Conservation (phyloP, 306 rosid species). For the Cyamopsis tetragonoloba region DNA sequence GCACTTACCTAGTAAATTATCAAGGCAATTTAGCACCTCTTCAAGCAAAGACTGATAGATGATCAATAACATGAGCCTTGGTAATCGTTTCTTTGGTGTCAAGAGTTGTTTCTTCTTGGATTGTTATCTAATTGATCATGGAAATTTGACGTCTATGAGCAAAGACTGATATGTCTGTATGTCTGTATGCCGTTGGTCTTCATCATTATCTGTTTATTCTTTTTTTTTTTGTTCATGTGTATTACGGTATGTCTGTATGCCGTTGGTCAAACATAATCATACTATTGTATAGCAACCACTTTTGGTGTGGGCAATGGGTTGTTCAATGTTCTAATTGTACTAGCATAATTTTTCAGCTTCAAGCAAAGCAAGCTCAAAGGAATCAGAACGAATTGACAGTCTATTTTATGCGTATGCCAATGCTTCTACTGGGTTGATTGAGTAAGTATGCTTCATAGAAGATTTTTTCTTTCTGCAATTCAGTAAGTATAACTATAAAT, state of each 20-base stretch:
- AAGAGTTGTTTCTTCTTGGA: neutral
- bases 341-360: slow-evolving; percentile 54
- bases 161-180: too few relatives aligned
- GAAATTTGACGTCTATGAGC: neutral
- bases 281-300: neutral
- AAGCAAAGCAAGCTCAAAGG: slow-evolving; percentile 80
- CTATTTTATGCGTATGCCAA: slow-evolving; percentile 70
- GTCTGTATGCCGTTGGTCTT: too few relatives aligned
- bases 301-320: neutral
- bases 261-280: slow-evolving; percentile 9
- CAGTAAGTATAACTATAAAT: neutral
- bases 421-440: slow-evolving; percentile 77
- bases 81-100: neutral
- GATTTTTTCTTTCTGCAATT: neutral
- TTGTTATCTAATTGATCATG: neutral
- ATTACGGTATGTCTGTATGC: neutral
- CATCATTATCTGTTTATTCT: neutral
- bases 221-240: neutral
- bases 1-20: neutral
- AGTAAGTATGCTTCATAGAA: slow-evolving; percentile 57
- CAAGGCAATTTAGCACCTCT: neutral
- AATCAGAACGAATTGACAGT: slow-evolving; percentile 74
- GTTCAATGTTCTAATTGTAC: neutral
- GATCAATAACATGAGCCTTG: neutral
- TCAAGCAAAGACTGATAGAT: neutral